Base-by-base conservation (phyloP, 495 filamentous ascomycete species). In the Aspergillus panamensis region DNA sequence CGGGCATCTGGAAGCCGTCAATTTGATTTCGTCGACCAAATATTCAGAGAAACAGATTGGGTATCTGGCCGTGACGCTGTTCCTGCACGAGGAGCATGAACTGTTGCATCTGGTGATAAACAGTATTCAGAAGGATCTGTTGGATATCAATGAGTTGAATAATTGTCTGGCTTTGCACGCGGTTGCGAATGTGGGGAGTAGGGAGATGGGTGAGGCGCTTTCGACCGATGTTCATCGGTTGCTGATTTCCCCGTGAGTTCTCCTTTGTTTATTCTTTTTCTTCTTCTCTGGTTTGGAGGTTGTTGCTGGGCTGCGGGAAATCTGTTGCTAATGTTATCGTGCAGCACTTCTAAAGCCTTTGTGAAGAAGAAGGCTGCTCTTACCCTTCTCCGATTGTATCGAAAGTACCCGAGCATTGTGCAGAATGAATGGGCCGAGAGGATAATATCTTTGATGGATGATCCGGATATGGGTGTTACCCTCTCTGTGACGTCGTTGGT, bases 11-110 rank as follows among this genome's bases (percentile, higher is more conserved):
- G 95, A 99, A 74, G 95, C 95, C 8, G 92, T 99, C 71, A 97
- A 97, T 62, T 83, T 99, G 57, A 93, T 99, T 55, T 96, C 93
- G 6, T 92, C 92, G 20, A 91, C 79, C 63, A 97, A 97, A 69
- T 99, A 97, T 74, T 97, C 94, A 6, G 95, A 99, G 71, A 99
- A 99, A 77, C 95, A 99, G 76, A 99, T 99, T 64, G 95, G 95
- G 48, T 99, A 99, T 68, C 79, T 99, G 61, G 95, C 94, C 7
- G 94, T 99, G 65, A 99, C 95, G 3, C 79, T 99, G 35, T 97
- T 99, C 72, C 77, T 99, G 21, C 94, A 99, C 73, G 95, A 99
- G 71, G 81, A 96, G 61, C 95, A 99, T 74, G 95, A 99, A 65
- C 80, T 99, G 54, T 73, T 99, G 49, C 95, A 97, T 71, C 73